phyloP scores from a whole-genome alignment of 345 rosid species.

The Pugionium dolabratum region DNA sequence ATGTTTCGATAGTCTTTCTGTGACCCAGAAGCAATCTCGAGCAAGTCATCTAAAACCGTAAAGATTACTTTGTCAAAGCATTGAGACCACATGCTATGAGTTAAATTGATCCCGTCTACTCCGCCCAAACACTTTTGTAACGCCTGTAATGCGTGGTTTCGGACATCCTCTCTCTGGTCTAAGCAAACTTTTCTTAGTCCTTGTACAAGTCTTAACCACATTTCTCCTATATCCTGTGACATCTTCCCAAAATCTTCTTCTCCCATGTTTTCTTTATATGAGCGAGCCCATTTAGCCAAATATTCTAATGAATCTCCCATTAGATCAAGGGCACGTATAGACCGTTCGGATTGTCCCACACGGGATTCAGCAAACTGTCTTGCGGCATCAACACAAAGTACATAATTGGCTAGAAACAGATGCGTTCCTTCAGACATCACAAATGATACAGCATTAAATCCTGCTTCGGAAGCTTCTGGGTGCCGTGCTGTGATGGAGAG shows the following conservation, averaged over 20 bases:
- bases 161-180: conserved; percentile 96
- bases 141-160: conserved; percentile 86
- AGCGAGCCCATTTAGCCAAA: conserved; percentile 67
- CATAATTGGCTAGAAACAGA: conserved; percentile 78
- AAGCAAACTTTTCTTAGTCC: conserved; percentile 95
- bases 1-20: conserved; percentile 92
- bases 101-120: conserved; percentile 66
- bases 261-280: conserved; percentile 72
- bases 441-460: conserved; percentile 79
- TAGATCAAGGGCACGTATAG: conserved; percentile 80
- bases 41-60: conserved; percentile 90
- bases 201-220: conserved; percentile 98
- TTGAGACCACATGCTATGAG: conserved; percentile 76
- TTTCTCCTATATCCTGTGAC: conserved; percentile 82
- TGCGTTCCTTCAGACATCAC: conserved; percentile 87
- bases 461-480: conserved; percentile 97
- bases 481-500: conserved; percentile 94
- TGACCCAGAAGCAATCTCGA: conserved; percentile 90
- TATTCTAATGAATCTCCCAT: conserved; percentile 85
- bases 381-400: conserved; percentile 78
- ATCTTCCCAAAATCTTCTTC: conserved; percentile 76
- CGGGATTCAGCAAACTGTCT: conserved; percentile 99
- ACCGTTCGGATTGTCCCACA: conserved; percentile 91
- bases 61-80: conserved; percentile 90
- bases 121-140: conserved; percentile 86